Conservation (phyloP, 441 rosid genomes). For the Breynia disticha region DNA sequence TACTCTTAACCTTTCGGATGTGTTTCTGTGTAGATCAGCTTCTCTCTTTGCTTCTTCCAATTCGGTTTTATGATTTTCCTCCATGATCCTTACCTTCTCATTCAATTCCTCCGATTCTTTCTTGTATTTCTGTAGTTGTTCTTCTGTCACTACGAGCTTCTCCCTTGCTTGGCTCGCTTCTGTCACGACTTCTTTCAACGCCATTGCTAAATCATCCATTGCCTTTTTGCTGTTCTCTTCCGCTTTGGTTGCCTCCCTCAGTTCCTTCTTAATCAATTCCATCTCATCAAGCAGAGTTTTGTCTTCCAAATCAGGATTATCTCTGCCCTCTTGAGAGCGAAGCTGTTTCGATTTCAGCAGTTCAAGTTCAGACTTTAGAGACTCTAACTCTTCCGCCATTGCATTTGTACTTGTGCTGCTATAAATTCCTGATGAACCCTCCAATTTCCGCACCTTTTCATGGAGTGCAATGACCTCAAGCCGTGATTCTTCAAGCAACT, state of each 20-base stretch:
- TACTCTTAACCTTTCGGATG: constrained; percentile 48
- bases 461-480: constrained; percentile 25
- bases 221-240: constrained; percentile 77
- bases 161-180: constrained; percentile 43
- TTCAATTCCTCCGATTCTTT: constrained; percentile 27
- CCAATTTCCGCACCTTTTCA: constrained; percentile 16
- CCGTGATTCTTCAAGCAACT: constrained; percentile 36
- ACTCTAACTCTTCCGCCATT: constrained; percentile 20
- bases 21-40: constrained; percentile 44
- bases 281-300: constrained; percentile 28
- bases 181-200: constrained; percentile 63
- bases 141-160: constrained; percentile 29
- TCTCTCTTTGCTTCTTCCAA: constrained; percentile 42
- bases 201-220: constrained; percentile 75
- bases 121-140: constrained; percentile 36
- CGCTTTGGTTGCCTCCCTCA: constrained; percentile 44
- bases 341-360: constrained; percentile 19
- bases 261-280: constrained; percentile 30
- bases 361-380: constrained; percentile 24
- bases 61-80: constrained; percentile 22
- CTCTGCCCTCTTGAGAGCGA: constrained; percentile 29
- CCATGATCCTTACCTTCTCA: constrained; percentile 20
- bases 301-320: constrained; percentile 19
- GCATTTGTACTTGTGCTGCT: constrained; percentile 12
- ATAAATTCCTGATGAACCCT: constrained; percentile 13